Conservation (phyloP, 257 asterid species). For the Fraxinus cuspidata region DNA sequence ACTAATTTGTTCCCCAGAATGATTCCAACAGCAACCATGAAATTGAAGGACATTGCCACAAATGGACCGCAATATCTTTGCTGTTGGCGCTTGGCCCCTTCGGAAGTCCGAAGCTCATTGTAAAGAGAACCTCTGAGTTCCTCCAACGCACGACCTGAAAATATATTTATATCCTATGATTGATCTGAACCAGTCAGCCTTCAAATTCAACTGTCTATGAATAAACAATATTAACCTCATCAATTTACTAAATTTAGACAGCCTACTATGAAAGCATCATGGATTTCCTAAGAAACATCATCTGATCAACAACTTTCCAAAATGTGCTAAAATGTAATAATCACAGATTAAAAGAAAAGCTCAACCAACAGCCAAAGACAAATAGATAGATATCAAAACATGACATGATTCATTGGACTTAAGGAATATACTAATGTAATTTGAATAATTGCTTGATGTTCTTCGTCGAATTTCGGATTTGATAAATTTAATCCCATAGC, state of each 20-base stretch:
- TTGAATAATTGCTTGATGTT: background rate
- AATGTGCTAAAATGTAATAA: background rate
- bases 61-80: conserved; percentile 72
- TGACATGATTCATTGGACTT: too few species aligned
- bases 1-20: conserved; percentile 86
- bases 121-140: conserved; percentile 71
- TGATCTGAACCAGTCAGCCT: background rate
- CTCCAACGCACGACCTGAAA: conserved; percentile 77
- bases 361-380: background rate
- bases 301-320: background rate
- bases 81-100: conserved; percentile 83
- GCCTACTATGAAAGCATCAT: background rate
- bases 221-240: background rate
- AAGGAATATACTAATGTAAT: too few species aligned
- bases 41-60: conserved; percentile 80
- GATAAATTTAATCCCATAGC: background rate
- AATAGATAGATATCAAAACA: too few species aligned
- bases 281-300: background rate
- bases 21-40: conserved; percentile 79
- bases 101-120: conserved; percentile 75
- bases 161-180: background rate
- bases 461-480: background rate
- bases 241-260: conserved; percentile 5
- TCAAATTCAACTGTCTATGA: background rate
- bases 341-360: background rate